These are phyloP conservation scores for Hypoxylon perforatum DNA, from an alignment of 495 filamentous ascomycete genomes.

Conservation along the genomic window DNA sequence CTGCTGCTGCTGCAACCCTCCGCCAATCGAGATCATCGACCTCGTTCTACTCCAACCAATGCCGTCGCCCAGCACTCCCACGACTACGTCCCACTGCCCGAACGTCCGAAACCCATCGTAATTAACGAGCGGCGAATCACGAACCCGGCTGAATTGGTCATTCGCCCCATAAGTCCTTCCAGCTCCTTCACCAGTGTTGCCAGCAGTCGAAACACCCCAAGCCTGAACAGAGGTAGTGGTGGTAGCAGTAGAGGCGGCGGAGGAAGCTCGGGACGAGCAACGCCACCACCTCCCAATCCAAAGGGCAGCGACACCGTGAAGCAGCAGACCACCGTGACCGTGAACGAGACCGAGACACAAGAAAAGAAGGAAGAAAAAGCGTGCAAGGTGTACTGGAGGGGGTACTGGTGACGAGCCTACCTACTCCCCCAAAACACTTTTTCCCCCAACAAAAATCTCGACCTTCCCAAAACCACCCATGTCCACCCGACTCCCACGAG, in stretches of 20 bases:
- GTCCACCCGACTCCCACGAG: constrained; percentile 2
- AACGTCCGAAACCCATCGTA: constrained; percentile 2
- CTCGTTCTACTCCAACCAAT: constrained; percentile 3
- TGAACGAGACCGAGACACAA: too few species aligned
- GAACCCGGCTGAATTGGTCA: not conserved
- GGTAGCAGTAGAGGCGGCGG: not conserved
- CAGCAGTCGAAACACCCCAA: too few species aligned
- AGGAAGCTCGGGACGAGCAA: not conserved
- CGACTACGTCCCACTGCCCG: constrained; percentile 9
- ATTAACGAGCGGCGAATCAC: not conserved
- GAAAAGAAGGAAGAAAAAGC: constrained; percentile 24
- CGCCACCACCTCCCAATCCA: not conserved
- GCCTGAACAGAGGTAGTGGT: not conserved
- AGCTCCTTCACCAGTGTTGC: constrained; percentile 18
- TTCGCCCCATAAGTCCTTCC: constrained; percentile 7
- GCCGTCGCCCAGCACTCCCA: not conserved
- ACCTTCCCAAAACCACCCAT: too few species aligned
- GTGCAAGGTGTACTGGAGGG: constrained; percentile 38
- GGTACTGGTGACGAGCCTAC: constrained; percentile 39
- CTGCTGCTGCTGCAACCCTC: constrained; percentile 37
- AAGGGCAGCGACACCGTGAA: too few species aligned
- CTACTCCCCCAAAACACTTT: too few species aligned
- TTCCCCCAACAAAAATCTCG: too few species aligned
- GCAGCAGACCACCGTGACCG: too few species aligned
- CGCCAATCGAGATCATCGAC: constrained; percentile 15